Base-by-base conservation (phyloP, 2,329 filamentous ascomycete species). In the Furcasterigmium sp. region DNA sequence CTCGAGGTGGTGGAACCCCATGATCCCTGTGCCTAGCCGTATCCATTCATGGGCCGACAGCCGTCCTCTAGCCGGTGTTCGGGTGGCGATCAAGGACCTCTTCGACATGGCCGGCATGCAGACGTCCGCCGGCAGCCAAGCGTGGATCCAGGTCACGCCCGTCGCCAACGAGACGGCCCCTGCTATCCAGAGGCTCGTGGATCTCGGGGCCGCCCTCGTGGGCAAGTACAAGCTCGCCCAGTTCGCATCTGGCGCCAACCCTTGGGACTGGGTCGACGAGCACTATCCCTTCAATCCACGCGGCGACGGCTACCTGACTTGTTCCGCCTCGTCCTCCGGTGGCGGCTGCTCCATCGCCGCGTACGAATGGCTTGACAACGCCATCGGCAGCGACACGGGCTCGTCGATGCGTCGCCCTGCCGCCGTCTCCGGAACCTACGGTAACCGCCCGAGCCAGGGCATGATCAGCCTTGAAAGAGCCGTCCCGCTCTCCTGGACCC, bases 161-260 rank as follows among this genome's bases (percentile, higher is more conserved):
- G 53, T 67, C 3, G 62, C 67, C 0, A 67, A 60, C 2, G 54
- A 52, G 3, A 81, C 75, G 2, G 73, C 75, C 0, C 54, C 69
- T 0, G 65, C 73, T 2, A 68, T 81, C 0, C 73, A 79, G 40
- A 64, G 67, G 2, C 58, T 87, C 1, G 67, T 85, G 4, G 72
- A 80, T 42, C 69, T 76, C 3, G 83, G 84, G 1, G 82, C 78
- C 0, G 58, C 77, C 8, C 54, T 78, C 10, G 61, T 79, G 0
- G 75, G 75, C 3, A 78, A 76, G 58, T 73, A 72, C 18, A 76
- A 73, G 49, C 67, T 68, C 3, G 63, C 68, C 2, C 71, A 75
- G 47, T 69, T 78, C 39, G 68, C 67, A 11, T 54, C 62, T 5
- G 59, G 60, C 6, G 43, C 46, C 37, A 53, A 55, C 14, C 65